A percentile compares a stretch with the other conserved stretches of the same genome.
These are phyloP conservation scores for Gossypium laxum DNA, from an alignment of 441 rosid species.

Conservation along the genomic window DNA sequence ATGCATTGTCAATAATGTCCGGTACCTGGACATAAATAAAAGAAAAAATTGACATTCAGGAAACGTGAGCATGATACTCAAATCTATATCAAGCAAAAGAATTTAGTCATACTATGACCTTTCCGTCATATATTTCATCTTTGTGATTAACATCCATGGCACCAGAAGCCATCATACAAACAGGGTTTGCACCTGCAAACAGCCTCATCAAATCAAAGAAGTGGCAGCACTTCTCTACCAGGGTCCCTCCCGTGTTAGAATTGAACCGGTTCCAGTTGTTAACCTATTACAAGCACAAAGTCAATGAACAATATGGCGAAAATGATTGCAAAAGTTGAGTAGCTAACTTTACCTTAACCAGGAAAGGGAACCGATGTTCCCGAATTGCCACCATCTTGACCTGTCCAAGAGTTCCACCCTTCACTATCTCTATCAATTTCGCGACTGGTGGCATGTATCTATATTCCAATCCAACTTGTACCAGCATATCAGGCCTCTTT, in stretches of 20 bases:
- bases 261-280: conserved; percentile 90
- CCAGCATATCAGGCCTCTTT: conserved; percentile 66
- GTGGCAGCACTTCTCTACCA: conserved; percentile 96
- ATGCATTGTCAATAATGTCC: conserved; percentile 83
- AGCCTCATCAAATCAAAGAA: conserved; percentile 92
- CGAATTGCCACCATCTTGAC: conserved; percentile 88
- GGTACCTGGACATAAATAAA: conserved; percentile 48
- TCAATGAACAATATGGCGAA: conserved; percentile 12
- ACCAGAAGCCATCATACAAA: conserved; percentile 90
- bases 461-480: conserved; percentile 87
- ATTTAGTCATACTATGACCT: conserved; percentile 26
- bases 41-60: background rate
- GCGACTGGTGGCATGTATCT: conserved; percentile 93
- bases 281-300: conserved; percentile 39
- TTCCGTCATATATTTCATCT: conserved; percentile 79
- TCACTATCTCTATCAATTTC: conserved; percentile 66
- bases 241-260: conserved; percentile 74
- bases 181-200: conserved; percentile 73
- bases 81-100: background rate
- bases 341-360: conserved; percentile 58
- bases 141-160: conserved; percentile 81
- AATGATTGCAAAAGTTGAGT: conserved; percentile 7
- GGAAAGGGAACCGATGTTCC: conserved; percentile 86
- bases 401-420: conserved; percentile 52
- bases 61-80: background rate